phyloP scores from a whole-genome alignment of 2,329 filamentous ascomycete species.

The Cladosporium phlei region DNA sequence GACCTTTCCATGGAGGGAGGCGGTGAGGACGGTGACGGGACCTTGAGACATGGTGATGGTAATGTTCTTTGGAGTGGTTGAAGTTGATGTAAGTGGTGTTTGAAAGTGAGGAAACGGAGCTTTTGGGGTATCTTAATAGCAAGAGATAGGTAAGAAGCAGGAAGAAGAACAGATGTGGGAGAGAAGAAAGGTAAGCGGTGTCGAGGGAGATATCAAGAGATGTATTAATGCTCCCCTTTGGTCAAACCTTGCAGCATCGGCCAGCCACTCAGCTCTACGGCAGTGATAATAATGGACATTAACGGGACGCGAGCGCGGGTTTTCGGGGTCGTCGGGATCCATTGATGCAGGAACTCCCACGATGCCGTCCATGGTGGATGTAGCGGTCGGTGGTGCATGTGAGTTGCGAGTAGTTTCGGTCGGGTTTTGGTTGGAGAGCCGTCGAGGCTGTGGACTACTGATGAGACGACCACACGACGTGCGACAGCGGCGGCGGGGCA shows the following conservation, averaged over 20 bases:
- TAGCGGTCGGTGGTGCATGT: too few relatives aligned
- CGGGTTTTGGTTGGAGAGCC: too few relatives aligned
- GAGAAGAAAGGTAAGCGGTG: constrained; percentile 16
- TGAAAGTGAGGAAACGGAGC: neutral
- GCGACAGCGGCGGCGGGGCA: too few relatives aligned
- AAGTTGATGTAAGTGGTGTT: neutral
- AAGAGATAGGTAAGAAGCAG: constrained; percentile 1
- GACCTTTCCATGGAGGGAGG: constrained; percentile 49
- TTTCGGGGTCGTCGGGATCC: too few relatives aligned
- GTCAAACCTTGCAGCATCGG: constrained; percentile 5
- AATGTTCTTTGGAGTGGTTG: neutral
- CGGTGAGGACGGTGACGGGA: constrained; percentile 41
- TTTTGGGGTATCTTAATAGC: constrained; percentile 3
- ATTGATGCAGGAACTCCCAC: too few relatives aligned
- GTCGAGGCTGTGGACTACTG: too few relatives aligned
- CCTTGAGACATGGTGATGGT: constrained; percentile 26
- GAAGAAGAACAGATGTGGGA: neutral
- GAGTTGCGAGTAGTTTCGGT: too few relatives aligned
- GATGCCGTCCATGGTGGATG: too few relatives aligned
- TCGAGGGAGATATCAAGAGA: constrained; percentile 8
- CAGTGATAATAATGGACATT: neutral
- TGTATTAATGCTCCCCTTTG: neutral
- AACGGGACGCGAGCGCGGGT: too few relatives aligned
- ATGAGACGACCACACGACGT: too few relatives aligned
- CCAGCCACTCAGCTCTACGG: constrained; percentile 8